Conservation (phyloP, 108 stramenopile species). For the Aurantiochytrium sp. region DNA sequence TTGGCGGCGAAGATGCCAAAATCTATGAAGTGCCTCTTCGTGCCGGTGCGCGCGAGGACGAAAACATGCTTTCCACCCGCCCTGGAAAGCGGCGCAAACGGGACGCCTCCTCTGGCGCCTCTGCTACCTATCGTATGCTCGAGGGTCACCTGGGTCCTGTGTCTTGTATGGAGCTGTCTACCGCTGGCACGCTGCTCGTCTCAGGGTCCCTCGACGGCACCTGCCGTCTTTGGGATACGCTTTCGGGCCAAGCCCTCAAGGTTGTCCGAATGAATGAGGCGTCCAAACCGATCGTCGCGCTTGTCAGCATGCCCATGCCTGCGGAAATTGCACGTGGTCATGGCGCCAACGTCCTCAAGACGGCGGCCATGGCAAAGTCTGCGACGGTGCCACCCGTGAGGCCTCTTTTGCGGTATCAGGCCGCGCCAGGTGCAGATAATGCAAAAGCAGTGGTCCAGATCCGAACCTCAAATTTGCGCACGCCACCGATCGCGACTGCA, state of each 20-base stretch:
- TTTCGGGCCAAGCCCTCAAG: neutral
- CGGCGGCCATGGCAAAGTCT: neutral
- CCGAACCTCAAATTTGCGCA: neutral
- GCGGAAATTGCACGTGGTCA: neutral
- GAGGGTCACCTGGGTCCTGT: neutral
- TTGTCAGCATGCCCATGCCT: neutral
- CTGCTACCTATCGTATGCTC: neutral
- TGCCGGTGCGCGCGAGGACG: neutral
- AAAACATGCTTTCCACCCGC: neutral
- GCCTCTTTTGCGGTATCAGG: neutral
- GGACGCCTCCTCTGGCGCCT: neutral
- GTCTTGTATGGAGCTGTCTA: neutral
- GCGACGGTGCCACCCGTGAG: neutral
- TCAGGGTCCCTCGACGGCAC: neutral
- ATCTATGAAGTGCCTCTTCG: neutral
- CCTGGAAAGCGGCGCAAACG: neutral
- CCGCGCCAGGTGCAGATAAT: neutral
- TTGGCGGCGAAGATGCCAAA: neutral
- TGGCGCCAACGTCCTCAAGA: neutral
- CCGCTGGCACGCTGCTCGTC: neutral
- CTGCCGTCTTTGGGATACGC: neutral
- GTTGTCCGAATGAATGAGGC: neutral
- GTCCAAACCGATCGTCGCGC: neutral
- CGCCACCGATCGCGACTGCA: neutral
- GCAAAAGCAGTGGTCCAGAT: neutral